phyloP scores from a whole-genome alignment of 2,329 filamentous ascomycete genomes.

The Penicillium sp. region DNA sequence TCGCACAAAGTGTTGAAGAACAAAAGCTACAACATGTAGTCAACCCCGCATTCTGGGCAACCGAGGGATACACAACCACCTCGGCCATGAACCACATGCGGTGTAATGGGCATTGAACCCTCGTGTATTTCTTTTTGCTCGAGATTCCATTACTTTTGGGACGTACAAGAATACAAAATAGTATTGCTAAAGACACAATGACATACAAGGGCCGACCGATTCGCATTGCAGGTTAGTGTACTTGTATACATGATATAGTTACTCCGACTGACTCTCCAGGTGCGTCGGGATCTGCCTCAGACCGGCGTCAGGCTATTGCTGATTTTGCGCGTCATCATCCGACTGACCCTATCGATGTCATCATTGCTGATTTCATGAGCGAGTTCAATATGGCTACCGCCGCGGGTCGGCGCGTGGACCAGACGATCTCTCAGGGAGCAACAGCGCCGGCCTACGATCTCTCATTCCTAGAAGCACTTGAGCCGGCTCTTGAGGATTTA shows the following conservation, averaged over 20 bases:
- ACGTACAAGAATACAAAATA: background rate
- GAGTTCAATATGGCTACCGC: conserved; percentile 54
- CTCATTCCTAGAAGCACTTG: conserved; percentile 52
- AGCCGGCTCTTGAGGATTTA: conserved; percentile 42
- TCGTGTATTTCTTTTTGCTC: background rate
- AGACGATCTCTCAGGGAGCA: conserved; percentile 16
- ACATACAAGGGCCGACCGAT: conserved; percentile 18
- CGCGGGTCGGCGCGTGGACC: conserved; percentile 41
- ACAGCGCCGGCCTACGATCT: conserved; percentile 49
- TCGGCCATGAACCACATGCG: background rate
- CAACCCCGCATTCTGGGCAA: conserved; percentile 4
- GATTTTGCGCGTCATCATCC: conserved; percentile 41
- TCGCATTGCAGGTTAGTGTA: background rate
- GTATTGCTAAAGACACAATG: conserved; percentile 10
- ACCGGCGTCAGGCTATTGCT: conserved; percentile 47
- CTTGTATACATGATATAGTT: background rate
- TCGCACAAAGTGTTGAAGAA: background rate
- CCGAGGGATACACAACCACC: conserved; percentile 6
- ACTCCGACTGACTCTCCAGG: conserved; percentile 23
- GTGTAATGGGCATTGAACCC: background rate
- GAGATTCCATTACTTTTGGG: background rate
- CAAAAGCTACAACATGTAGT: background rate
- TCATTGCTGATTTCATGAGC: conserved; percentile 50
- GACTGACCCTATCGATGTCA: conserved; percentile 48
- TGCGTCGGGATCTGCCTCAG: conserved; percentile 47